Evolutionary conservation across 805 yeast genomes (phyloP).

Genomic region (Candida insectorum): DNA sequence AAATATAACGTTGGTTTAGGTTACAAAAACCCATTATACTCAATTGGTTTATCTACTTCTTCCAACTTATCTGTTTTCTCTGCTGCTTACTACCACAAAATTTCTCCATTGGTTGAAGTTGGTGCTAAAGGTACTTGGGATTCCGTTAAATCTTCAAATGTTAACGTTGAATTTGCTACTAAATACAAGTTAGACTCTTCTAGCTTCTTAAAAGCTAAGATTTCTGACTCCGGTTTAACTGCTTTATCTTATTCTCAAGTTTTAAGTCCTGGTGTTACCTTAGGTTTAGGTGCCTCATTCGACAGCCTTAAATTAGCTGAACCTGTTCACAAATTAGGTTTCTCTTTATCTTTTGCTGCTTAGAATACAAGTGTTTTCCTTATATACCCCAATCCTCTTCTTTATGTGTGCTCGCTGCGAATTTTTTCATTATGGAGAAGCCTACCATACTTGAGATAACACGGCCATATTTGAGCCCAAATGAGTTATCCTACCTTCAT

Average conservation of each 20-base stretch:
- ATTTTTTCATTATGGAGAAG: slow-evolving; percentile 6
- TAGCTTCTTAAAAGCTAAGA: slow-evolving; percentile 93
- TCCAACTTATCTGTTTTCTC: slow-evolving; percentile 85
- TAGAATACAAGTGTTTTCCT: slow-evolving; percentile 19
- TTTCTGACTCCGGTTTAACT: slow-evolving; percentile 93
- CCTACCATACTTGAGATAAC: slow-evolving; percentile 41
- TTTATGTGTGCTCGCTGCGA: background rate
- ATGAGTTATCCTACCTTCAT: slow-evolving; percentile 52
- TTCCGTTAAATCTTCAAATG: slow-evolving; percentile 75
- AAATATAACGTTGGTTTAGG: slow-evolving; percentile 93
- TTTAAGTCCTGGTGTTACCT: slow-evolving; percentile 92
- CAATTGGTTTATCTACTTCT: slow-evolving; percentile 80
- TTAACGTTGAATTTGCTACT: slow-evolving; percentile 92
- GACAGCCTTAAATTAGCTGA: slow-evolving; percentile 94
- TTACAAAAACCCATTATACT: slow-evolving; percentile 83
- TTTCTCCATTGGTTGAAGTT: slow-evolving; percentile 86
- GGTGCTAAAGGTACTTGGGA: slow-evolving; percentile 98
- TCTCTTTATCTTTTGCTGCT: slow-evolving; percentile 90
- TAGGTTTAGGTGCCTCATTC: slow-evolving; percentile 96
- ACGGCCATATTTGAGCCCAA: slow-evolving; percentile 57
- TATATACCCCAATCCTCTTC: background rate
- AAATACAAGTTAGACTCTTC: slow-evolving; percentile 86
- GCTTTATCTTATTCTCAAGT: slow-evolving; percentile 92
- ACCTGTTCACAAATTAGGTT: slow-evolving; percentile 97
- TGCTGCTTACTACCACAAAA: slow-evolving; percentile 96